Evolutionary conservation across 2,329 filamentous ascomycete genomes (phyloP), one percentile per base, ranked within the genome.

Genomic region (Epichloe sibirici): DNA sequence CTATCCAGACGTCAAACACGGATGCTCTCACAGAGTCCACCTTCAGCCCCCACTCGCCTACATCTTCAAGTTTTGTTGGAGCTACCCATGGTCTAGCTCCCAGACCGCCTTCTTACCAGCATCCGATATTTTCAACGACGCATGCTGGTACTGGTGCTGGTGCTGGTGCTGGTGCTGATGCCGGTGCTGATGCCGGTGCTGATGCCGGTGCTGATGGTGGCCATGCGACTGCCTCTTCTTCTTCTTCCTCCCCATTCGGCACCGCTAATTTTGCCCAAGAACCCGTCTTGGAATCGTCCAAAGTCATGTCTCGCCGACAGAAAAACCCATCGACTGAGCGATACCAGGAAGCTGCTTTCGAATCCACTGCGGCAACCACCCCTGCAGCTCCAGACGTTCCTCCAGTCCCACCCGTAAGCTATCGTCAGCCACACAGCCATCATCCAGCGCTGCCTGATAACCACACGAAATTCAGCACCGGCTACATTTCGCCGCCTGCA

Each of bases 341-440:
- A 13, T 57, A 66, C 56, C 68, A 71, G 39, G 62, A 68, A 50
- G 55, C 59, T 57, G 57, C 65, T 47, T 51, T 52, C 34, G 37
- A 47, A 37, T 38, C 59, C 57, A 57, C 65, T 50, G 46, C 37
- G n/a, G 62, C 69, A 5, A 63, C 70, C 45, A 72, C 68, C 11
- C 75, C 79, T 17, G 70, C 73, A 48, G 80, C 77, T 37, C 79
- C 83, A 57, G 83, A 86, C 58, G 77, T 75, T 31, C 79, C 83
- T 51, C 74, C 74, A 60, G 75, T 71, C 8, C 79, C 79, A 40
- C 80, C 83, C 4, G 61, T 74, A 38, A 81, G 77, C 62, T 82
- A 80, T 64, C 75, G 70, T 55, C 70, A 74, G 37, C 73, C 76
- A 8, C 69, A 73, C 52, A 59, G 57, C 50, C 60, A 63, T 57